Conservation (phyloP, 2,329 filamentous ascomycete genomes). For the Aureobasidium sp. region DNA sequence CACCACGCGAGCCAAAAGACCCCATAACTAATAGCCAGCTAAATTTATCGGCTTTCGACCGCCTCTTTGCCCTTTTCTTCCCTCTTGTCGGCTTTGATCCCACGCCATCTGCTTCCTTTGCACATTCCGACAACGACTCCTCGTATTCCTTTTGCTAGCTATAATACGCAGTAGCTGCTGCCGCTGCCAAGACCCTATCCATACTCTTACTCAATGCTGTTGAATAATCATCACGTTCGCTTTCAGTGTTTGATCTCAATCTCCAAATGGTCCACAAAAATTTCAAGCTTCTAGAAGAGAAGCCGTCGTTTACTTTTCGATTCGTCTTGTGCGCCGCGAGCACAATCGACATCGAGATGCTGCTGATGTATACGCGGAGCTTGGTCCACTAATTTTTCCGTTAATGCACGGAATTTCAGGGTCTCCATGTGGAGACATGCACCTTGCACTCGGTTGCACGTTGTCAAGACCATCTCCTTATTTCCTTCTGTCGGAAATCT, state of each 20-base stretch:
- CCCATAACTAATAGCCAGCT: background rate
- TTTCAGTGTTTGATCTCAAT: background rate
- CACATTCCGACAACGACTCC: background rate
- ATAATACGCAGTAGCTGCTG: background rate
- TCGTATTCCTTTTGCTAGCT: background rate
- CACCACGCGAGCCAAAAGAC: background rate
- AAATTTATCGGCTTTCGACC: background rate
- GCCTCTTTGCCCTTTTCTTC: background rate
- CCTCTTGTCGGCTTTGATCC: too few relatives aligned
- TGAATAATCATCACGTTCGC: background rate
- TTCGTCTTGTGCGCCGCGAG: background rate
- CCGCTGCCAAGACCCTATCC: background rate
- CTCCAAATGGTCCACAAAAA: background rate
- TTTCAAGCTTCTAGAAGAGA: background rate
- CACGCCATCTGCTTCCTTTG: background rate
- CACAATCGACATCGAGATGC: background rate
- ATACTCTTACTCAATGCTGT: background rate
- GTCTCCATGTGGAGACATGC: background rate
- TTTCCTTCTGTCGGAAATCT: background rate
- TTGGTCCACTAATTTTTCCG: background rate
- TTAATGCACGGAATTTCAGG: background rate
- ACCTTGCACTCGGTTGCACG: background rate
- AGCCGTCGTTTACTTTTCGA: background rate
- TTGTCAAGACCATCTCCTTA: background rate
- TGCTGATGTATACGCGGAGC: background rate